Evolutionary conservation across 1,284 basidiomycete genomes (phyloP).

Genomic region (Testicularia cyperi): DNA sequence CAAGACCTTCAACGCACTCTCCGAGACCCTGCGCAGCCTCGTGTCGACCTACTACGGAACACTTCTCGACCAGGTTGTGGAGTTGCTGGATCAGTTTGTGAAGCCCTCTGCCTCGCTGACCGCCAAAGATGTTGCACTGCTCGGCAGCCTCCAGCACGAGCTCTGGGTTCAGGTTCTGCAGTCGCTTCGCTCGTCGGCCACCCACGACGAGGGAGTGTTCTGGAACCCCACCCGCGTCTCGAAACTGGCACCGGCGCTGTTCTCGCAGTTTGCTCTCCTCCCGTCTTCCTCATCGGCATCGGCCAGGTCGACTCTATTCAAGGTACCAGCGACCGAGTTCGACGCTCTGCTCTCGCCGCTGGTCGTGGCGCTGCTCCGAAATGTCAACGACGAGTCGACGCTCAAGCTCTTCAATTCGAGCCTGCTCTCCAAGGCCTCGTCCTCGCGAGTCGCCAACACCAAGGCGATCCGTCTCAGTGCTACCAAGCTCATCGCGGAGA

Average conservation of each 20-base stretch:
- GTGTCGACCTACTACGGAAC: slow-evolving; percentile 58
- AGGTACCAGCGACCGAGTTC: not conserved
- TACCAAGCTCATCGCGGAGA: slow-evolving; percentile 69
- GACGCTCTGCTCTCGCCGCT: slow-evolving; percentile 51
- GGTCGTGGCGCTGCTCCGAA: slow-evolving; percentile 66
- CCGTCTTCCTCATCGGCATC: slow-evolving; percentile 8
- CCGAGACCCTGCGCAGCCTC: slow-evolving; percentile 44
- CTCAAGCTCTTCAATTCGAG: slow-evolving; percentile 79
- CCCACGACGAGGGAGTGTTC: slow-evolving; percentile 80
- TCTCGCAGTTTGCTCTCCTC: slow-evolving; percentile 66
- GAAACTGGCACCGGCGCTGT: slow-evolving; percentile 67
- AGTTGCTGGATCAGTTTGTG: slow-evolving; percentile 65
- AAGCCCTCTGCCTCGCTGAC: no score
- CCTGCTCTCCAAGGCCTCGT: slow-evolving; percentile 71
- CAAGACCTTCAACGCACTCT: slow-evolving; percentile 45
- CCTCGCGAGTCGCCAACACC: slow-evolving; percentile 65
- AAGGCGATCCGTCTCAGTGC: slow-evolving; percentile 65
- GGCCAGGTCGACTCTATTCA: not conserved
- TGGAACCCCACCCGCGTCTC: slow-evolving; percentile 81
- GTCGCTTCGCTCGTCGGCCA: slow-evolving; percentile 72
- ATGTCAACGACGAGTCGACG: slow-evolving; percentile 67
- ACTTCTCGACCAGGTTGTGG: slow-evolving; percentile 71
- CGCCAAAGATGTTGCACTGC: no score
- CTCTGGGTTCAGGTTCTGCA: slow-evolving; percentile 72
- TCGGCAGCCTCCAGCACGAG: slow-evolving; percentile 10